Base-by-base conservation (phyloP, 148 eudicot species). In the Rhododendron ferrugineum region DNA sequence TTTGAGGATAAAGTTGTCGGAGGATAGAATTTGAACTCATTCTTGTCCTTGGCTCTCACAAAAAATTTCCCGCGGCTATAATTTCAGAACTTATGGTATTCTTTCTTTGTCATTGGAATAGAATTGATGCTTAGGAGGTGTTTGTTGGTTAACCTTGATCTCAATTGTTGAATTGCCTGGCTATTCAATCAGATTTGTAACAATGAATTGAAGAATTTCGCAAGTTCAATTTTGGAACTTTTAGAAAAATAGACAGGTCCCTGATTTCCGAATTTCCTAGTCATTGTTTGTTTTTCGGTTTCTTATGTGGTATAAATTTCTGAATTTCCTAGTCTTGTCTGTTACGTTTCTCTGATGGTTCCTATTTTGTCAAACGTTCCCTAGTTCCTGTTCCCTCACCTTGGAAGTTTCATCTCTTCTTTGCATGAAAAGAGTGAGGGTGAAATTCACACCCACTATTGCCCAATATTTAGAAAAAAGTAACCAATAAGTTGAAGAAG, bases 101-200 rank as follows among this genome's bases (percentile, higher is more conserved):
- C 34, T 34, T 44, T 20, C 70, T 56, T 34, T 73, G 42, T 84
- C 68, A 13, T 85, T 82, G 68, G 50, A 78, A 37, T 52, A 49
- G 26, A 62, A 14, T 62, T 82, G 64, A 23, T 49, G 7, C 78
- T 14, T 15, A 11, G 85, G 83, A 70, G 85, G 26, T 77, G 62
- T 9, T 78, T 78, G 72, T 85, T 42, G 77, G 54, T 88, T 78
- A 28, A 74, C 58, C 62, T 37, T 50, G 85, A 85, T 42, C 82
- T 87, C 87, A 82, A 52, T 49, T 16, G 85, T 83, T 76, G 87
- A 60, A 81, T 32, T 28, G 15, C 72, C 64, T 73, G 20, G 75
- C 32, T 50, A 76, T 60, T 62, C n/a, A 40, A 73, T 62, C n/a
- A 8, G 58, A 64, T 82, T 64, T 26, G 54, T 66, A 28, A 11